A percentile compares a stretch with the other conserved stretches of the same genome.
phyloP scores from a whole-genome alignment of 768 basidiomycete species.

The Lyophyllum decastes region DNA sequence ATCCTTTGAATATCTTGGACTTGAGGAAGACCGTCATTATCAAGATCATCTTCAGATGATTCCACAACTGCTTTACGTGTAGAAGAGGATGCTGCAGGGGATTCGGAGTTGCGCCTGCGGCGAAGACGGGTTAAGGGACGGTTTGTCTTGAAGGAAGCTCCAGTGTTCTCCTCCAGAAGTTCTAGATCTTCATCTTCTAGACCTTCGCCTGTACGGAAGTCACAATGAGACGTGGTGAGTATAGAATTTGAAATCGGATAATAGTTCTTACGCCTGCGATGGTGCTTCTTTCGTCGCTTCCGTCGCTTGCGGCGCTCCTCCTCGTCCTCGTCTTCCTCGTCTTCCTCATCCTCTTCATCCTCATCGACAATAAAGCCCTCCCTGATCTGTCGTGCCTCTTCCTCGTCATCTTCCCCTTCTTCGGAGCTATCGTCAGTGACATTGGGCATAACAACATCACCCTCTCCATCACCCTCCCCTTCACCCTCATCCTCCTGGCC shows the following conservation, averaged over 20 bases:
- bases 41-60: constrained; percentile 80
- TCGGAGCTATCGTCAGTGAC: constrained; percentile 84
- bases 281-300: constrained; percentile 69
- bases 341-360: constrained; percentile 87
- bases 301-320: constrained; percentile 59
- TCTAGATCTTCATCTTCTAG: constrained; percentile 96
- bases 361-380: constrained; percentile 94
- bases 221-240: constrained; percentile 1
- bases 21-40: constrained; percentile 53
- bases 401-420: constrained; percentile 89
- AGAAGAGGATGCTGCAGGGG: constrained; percentile 62
- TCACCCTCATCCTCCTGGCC: constrained; percentile 51
- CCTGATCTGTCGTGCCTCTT: constrained; percentile 75
- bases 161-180: constrained; percentile 86
- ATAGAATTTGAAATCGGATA: constrained; percentile 1
- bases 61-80: constrained; percentile 61
- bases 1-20: constrained; percentile 69
- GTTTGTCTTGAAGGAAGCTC: constrained; percentile 68
- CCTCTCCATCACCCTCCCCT: constrained; percentile 54
- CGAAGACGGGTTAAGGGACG: constrained; percentile 72
- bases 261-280: constrained; percentile 48
- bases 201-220: constrained; percentile 51
- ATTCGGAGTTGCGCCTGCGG: constrained; percentile 72
- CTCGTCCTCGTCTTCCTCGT: constrained; percentile 68
- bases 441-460: constrained; percentile 54